Evolutionary conservation across 1,284 basidiomycete genomes (phyloP), one percentile per base, ranked within the genome.

Genomic region (Xerocomus nothofagi): DNA sequence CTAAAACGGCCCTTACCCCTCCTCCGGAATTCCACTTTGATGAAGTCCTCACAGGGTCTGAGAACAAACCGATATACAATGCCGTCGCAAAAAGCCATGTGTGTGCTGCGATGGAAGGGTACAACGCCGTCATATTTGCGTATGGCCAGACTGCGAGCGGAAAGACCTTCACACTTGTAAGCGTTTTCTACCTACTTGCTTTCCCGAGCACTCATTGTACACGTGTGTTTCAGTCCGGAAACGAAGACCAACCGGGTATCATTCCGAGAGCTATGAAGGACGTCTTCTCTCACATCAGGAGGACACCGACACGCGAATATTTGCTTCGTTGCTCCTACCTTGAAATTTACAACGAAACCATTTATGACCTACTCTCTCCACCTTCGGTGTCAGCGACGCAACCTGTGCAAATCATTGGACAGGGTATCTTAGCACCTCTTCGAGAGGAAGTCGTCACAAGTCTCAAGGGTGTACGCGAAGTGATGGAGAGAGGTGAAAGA

Each of bases 271-370:
- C 95, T 0, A 91, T 99, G 81, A 81, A 84, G 51, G 90, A 92
- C 52, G 82, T 93, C 2, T 92, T 92, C 65, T 77, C 78, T 1
- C 86, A 81, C 62, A 92, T 92, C 66, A 79, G 79, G 34, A 77
- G 76, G 37, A 87, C 83, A 0, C 80, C 86, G 0, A 72, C 79
- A n/a, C 79, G 93, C 48, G 96, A 98, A 69, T 98, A 94, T 69
- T 81, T 99, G 12, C 79, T 99, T 1, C 84, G 96, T 10, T 95
- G 93, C 57, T 93, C 91, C 3, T 98, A 98, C 67, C 82, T 98
- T 38, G 95, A 98, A 62, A 93, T 98, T 46, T 98, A 98, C 75
- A 99, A 99, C 70, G 96, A 99, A 70, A 80, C 83, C 0, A 89
- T 99, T 53, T 82, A 92, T 55, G 94, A 95, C 62, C 73, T 94